Conservation (phyloP, 2,329 filamentous ascomycete species). For the Fusarium sp. region DNA sequence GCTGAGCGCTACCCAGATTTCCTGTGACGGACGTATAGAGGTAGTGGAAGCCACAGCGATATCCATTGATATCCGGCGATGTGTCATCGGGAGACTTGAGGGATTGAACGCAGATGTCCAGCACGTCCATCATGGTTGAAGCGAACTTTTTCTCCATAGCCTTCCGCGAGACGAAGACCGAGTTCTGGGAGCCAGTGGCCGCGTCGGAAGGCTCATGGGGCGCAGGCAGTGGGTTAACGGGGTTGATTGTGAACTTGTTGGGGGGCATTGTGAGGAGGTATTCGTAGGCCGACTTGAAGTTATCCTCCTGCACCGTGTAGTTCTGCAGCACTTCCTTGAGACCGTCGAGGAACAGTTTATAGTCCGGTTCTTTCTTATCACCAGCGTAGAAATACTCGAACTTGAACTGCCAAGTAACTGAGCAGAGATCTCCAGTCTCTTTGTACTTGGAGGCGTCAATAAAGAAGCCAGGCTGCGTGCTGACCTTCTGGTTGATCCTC, state of each 20-base stretch:
- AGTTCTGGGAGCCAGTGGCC: constrained; percentile 13
- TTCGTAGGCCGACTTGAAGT: constrained; percentile 2
- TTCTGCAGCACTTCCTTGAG: constrained; percentile 1
- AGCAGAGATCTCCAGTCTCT: background rate
- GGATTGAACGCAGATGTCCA: background rate
- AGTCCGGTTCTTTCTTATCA: background rate
- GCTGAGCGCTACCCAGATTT: background rate
- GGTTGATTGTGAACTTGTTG: background rate
- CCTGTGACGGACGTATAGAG: constrained; percentile 6
- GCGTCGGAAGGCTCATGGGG: background rate
- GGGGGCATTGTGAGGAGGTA: constrained; percentile 8
- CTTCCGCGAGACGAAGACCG: constrained; percentile 9
- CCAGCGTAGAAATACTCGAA: constrained; percentile 14
- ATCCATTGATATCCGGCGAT: background rate
- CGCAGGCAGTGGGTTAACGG: background rate
- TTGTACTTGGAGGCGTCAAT: constrained; percentile 2
- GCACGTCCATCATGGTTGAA: constrained; percentile 13
- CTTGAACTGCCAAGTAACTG: background rate
- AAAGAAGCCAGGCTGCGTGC: constrained; percentile 14
- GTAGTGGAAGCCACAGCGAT: constrained; percentile 15
- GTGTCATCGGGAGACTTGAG: constrained; percentile 6
- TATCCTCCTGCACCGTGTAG: background rate
- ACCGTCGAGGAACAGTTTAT: background rate
- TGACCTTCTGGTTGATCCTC: constrained; percentile 5
- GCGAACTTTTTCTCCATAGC: constrained; percentile 4